A percentile compares a stretch with the other conserved stretches of the same genome.
Evolutionary conservation across 2,329 filamentous ascomycete genomes (phyloP).

Genomic region (Sclerotinia trifoliorum): DNA sequence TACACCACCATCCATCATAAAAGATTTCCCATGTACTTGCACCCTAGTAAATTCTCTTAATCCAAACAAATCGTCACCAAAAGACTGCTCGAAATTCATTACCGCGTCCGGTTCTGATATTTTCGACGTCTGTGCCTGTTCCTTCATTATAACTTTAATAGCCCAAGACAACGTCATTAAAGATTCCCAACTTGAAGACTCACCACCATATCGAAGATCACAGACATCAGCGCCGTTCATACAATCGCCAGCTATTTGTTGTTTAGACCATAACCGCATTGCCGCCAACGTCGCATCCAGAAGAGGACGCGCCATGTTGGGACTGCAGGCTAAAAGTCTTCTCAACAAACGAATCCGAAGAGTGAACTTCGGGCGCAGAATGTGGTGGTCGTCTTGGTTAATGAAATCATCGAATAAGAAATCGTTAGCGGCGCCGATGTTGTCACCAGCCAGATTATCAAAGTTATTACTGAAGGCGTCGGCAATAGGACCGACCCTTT

Average conservation of each 20-base stretch:
- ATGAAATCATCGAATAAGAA: conserved; percentile 52
- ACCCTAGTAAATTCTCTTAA: conserved; percentile 22
- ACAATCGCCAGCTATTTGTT: conserved; percentile 38
- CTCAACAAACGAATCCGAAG: conserved; percentile 42
- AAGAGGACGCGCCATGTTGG: conserved; percentile 70
- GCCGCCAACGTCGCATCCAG: conserved; percentile 71
- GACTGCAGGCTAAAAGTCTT: conserved; percentile 68
- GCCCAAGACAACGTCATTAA: conserved; percentile 41
- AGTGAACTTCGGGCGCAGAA: conserved; percentile 39
- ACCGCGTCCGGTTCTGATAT: conserved; percentile 32
- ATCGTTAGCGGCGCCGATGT: conserved; percentile 52
- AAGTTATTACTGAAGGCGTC: conserved; percentile 63
- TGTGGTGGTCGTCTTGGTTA: conserved; percentile 48
- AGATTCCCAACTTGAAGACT: conserved; percentile 36
- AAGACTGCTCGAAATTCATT: conserved; percentile 35
- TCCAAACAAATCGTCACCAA: conserved; percentile 35
- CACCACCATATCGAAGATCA: conserved; percentile 30
- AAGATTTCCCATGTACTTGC: conserved; percentile 16
- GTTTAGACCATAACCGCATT: conserved; percentile 68
- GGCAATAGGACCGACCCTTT: conserved; percentile 73
- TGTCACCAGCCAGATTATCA: conserved; percentile 66
- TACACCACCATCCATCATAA: conserved; percentile 24
- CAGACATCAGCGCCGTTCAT: conserved; percentile 35
- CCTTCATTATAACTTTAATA: conserved; percentile 36
- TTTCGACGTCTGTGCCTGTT: conserved; percentile 31